A percentile compares a stretch with the other conserved stretches of the same genome.
Conservation (phyloP, 345 rosid species). For the Brassica nigra region DNA sequence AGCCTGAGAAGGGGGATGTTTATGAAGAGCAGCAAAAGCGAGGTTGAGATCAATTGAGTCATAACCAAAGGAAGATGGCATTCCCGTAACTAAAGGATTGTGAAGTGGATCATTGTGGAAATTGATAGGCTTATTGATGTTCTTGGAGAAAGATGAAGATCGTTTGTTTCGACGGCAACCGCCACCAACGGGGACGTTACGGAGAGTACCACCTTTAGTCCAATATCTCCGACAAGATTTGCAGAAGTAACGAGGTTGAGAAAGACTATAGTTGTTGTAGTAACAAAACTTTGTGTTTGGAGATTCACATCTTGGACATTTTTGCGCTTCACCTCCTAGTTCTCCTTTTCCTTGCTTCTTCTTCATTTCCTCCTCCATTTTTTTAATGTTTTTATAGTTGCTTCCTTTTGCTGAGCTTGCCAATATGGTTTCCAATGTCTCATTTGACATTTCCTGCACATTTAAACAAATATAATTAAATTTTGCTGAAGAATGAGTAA, state of each 20-base stretch:
- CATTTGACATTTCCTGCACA: slow-evolving; percentile 56
- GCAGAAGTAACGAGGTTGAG: slow-evolving; percentile 88
- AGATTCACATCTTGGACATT: slow-evolving; percentile 81
- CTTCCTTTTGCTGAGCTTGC: slow-evolving; percentile 51
- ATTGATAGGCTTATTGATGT: slow-evolving; percentile 45
- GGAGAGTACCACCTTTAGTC: slow-evolving; percentile 85
- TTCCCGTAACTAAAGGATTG: slow-evolving; percentile 43
- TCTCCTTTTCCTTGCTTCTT: slow-evolving; percentile 65
- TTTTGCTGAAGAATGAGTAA: slow-evolving; percentile 2
- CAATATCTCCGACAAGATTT: slow-evolving; percentile 83
- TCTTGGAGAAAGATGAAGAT: slow-evolving; percentile 48
- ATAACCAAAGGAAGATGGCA: slow-evolving; percentile 49
- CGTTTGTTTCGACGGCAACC: slow-evolving; percentile 80
- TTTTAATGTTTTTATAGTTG: slow-evolving; percentile 20
- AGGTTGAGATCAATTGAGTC: slow-evolving; percentile 71
- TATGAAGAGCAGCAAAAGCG: slow-evolving; percentile 72
- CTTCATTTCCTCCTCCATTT: slow-evolving; percentile 51
- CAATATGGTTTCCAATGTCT: slow-evolving; percentile 69
- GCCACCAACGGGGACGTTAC: slow-evolving; percentile 86
- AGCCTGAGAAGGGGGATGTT: slow-evolving; percentile 52
- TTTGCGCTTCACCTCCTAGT: slow-evolving; percentile 49
- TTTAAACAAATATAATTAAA: slow-evolving; percentile 1
- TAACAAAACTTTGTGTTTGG: slow-evolving; percentile 86
- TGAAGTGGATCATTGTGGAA: slow-evolving; percentile 38
- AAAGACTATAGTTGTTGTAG: slow-evolving; percentile 86